Evolutionary conservation across 108 stramenopile genomes (phyloP).

Genomic region (Aurantiochytrium sp.): DNA sequence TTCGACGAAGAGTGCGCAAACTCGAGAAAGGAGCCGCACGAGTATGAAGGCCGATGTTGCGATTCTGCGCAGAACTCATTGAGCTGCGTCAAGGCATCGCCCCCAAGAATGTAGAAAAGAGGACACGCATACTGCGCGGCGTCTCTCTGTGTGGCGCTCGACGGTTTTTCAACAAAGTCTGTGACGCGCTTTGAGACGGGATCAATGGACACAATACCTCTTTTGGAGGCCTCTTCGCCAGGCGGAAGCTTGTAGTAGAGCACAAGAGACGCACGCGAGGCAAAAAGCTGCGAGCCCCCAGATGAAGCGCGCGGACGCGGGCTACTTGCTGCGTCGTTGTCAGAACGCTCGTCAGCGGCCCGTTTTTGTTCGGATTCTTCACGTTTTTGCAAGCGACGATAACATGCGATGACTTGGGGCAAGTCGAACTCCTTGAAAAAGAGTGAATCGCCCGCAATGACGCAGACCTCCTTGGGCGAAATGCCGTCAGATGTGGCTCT

Average conservation of each 20-base stretch:
- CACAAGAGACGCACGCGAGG: background rate
- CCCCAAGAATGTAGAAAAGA: conserved; percentile 4
- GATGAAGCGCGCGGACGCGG: background rate
- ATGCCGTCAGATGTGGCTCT: background rate
- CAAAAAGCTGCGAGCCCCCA: background rate
- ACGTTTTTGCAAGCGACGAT: background rate
- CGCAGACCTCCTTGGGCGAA: background rate
- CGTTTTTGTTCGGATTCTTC: background rate
- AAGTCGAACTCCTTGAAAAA: background rate
- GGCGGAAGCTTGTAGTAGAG: background rate
- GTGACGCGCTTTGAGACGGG: background rate
- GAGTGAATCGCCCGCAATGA: background rate
- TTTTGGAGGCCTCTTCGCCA: background rate
- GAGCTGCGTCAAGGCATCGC: background rate
- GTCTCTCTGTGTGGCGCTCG: background rate
- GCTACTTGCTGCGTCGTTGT: background rate
- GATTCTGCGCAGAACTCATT: background rate
- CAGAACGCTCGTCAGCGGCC: background rate
- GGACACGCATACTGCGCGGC: background rate
- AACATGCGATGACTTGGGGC: background rate
- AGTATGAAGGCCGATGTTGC: background rate
- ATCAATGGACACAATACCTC: background rate
- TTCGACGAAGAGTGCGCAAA: background rate
- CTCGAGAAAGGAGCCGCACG: background rate
- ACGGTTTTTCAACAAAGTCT: background rate